Conservation (phyloP, 768 basidiomycete genomes). For the Suillus luteus region DNA sequence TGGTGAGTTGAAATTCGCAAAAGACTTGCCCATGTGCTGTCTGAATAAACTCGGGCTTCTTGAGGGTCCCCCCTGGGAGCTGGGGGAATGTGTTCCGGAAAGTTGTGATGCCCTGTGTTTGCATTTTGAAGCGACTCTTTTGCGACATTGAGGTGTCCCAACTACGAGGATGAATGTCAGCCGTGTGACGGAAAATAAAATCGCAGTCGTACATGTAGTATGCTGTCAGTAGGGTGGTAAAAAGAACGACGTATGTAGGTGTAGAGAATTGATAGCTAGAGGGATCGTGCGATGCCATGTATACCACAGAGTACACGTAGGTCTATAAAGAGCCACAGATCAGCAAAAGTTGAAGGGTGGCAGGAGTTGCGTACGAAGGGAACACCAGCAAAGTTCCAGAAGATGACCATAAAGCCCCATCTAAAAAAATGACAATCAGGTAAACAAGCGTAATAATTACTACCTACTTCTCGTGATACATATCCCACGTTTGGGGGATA, state of each 20-base stretch:
- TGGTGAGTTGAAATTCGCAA: not conserved
- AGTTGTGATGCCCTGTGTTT: conserved; percentile 82
- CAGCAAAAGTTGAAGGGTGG: not conserved
- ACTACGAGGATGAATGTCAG: conserved; percentile 40
- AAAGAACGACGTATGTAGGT: conserved; percentile 69
- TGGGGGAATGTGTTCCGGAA: conserved; percentile 95
- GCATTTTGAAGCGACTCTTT: conserved; percentile 98
- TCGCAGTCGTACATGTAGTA: conserved; percentile 68
- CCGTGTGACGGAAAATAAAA: conserved; percentile 4
- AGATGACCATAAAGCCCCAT: conserved; percentile 97
- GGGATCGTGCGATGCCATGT: conserved; percentile 95
- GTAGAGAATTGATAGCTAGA: conserved; percentile 86
- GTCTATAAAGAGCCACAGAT: conserved; percentile 49
- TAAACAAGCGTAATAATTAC: not conserved
- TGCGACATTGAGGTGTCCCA: conserved; percentile 97
- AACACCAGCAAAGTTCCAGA: conserved; percentile 95
- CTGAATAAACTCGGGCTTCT: conserved; percentile 90
- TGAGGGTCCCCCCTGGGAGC: conserved; percentile 75
- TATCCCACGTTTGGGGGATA: conserved; percentile 98
- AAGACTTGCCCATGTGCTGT: conserved; percentile 82
- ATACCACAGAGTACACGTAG: conserved; percentile 96
- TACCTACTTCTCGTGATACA: conserved; percentile 93
- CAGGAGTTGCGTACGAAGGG: conserved; percentile 69
- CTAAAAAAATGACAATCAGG: conserved; percentile 30
- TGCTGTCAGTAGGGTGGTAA: conserved; percentile 73